phyloP scores from a whole-genome alignment of 768 basidiomycete genomes.

The Tylopilus vinaceipallidus region DNA sequence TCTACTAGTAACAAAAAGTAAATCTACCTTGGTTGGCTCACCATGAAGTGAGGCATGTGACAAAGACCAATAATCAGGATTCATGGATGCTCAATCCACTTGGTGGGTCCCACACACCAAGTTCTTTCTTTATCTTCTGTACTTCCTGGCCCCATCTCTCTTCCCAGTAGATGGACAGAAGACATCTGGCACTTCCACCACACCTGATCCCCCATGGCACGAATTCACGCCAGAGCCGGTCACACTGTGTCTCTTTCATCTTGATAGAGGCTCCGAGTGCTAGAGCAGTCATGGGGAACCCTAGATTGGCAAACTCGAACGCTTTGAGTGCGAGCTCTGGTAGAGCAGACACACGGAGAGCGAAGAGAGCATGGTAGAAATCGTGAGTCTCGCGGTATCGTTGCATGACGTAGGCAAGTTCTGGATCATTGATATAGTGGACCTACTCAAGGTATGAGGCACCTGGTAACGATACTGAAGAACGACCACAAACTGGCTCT shows the following conservation, averaged over 20 bases:
- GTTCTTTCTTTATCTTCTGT: slow-evolving; percentile 77
- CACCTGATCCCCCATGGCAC: slow-evolving; percentile 91
- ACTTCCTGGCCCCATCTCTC: slow-evolving; percentile 85
- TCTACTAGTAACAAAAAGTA: no score
- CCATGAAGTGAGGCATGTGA: no score
- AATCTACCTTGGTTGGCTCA: no score
- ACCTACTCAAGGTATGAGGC: slow-evolving; percentile 51
- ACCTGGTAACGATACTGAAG: not conserved
- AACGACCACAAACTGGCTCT: slow-evolving; percentile 63
- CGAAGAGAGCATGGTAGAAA: slow-evolving; percentile 91
- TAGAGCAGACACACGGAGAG: slow-evolving; percentile 84
- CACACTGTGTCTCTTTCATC: slow-evolving; percentile 42
- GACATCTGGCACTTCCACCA: slow-evolving; percentile 67
- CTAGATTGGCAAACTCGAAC: slow-evolving; percentile 91
- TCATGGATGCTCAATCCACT: slow-evolving; percentile 20
- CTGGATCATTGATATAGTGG: slow-evolving; percentile 91
- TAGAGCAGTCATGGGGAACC: slow-evolving; percentile 83
- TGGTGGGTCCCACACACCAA: slow-evolving; percentile 85
- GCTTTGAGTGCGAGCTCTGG: slow-evolving; percentile 93
- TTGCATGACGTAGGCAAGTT: slow-evolving; percentile 96
- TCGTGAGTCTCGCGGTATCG: slow-evolving; percentile 98
- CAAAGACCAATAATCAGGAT: not conserved
- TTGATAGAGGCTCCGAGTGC: slow-evolving; percentile 54
- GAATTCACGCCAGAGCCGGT: slow-evolving; percentile 71
- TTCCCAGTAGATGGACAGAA: slow-evolving; percentile 96